Percentiles rank a stretch among this genome's conserved stretches.
Evolutionary conservation across 1,284 basidiomycete species (phyloP).

Genomic region (Pseudozyma sp.): DNA sequence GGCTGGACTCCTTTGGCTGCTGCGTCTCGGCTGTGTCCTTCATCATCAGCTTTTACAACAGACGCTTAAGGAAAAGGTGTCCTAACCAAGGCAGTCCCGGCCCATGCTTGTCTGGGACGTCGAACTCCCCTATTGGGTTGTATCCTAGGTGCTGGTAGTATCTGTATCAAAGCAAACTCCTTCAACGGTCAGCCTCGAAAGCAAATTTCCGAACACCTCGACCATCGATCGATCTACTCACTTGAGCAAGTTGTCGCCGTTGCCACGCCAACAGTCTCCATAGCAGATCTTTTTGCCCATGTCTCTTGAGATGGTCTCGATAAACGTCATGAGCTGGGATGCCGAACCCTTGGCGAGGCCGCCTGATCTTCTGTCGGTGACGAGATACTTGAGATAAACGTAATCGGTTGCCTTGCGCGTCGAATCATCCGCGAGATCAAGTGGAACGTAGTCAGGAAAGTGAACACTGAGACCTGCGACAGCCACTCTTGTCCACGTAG

Average conservation of each 20-base stretch:
- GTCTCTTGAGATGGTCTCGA: constrained; percentile 2
- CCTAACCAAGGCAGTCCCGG: constrained; percentile 37
- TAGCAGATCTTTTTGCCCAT: constrained; percentile 19
- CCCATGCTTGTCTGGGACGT: constrained; percentile 42
- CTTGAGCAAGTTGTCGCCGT: constrained; percentile 32
- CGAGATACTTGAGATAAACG: constrained; percentile 42
- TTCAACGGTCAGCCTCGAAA: too few species aligned
- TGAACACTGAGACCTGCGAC: constrained; percentile 9
- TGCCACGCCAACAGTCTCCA: constrained; percentile 51
- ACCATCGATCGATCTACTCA: constrained; percentile 9
- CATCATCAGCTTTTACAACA: background rate
- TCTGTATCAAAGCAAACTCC: constrained; percentile 2
- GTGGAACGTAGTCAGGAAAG: constrained; percentile 31
- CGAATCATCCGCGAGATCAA: background rate
- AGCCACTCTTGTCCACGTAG: constrained; percentile 27
- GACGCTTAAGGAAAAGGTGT: constrained; percentile 27
- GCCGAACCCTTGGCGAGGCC: constrained; percentile 32
- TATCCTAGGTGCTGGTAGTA: constrained; percentile 46
- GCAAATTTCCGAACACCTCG: too few species aligned
- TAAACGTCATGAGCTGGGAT: constrained; percentile 14
- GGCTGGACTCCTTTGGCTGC: background rate
- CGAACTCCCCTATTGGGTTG: constrained; percentile 24
- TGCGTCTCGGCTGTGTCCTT: background rate
- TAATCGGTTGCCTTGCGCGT: constrained; percentile 10
- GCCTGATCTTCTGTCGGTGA: constrained; percentile 31